A percentile compares a stretch with the other conserved stretches of the same genome.
Evolutionary conservation across 176 grass and related monocot genomes (phyloP).

Genomic region (Eleusine coracana): DNA sequence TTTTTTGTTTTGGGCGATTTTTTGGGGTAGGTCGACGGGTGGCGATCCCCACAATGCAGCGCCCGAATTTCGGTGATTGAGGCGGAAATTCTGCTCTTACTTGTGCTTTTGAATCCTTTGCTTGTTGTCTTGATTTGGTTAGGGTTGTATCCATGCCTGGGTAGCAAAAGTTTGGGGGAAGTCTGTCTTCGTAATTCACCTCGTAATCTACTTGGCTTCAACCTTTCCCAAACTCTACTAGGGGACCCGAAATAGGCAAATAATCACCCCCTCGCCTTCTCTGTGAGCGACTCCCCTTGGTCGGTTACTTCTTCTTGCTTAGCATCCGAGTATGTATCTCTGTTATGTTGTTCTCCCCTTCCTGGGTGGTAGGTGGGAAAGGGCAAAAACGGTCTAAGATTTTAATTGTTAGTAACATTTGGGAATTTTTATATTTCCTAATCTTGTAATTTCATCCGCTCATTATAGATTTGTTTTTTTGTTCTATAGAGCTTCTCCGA

Average conservation of each 20-base stretch:
- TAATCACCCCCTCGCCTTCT: neutral
- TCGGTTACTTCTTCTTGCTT: neutral
- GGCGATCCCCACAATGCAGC: slow-evolving; percentile 18
- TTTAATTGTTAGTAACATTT: neutral
- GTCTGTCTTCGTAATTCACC: neutral
- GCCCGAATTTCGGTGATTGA: neutral
- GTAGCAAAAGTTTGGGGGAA: slow-evolving; percentile 1
- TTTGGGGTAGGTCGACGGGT: neutral
- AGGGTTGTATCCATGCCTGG: slow-evolving; percentile 28
- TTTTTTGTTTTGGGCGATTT: neutral
- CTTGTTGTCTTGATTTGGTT: neutral
- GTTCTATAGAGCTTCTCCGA: neutral
- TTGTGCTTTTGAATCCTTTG: neutral
- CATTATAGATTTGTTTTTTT: neutral
- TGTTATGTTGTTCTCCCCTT: neutral
- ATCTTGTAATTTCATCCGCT: neutral
- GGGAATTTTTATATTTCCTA: neutral
- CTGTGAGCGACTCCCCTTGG: neutral
- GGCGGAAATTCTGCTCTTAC: neutral
- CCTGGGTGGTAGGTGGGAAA: neutral
- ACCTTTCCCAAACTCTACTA: neutral
- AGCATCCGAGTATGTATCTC: neutral
- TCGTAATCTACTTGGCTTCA: neutral
- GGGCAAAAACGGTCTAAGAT: neutral
- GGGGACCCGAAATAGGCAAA: neutral